A percentile compares a stretch with the other conserved stretches of the same genome.
Conservation (phyloP, 345 rosid species). For the Eucalyptus cloeziana region DNA sequence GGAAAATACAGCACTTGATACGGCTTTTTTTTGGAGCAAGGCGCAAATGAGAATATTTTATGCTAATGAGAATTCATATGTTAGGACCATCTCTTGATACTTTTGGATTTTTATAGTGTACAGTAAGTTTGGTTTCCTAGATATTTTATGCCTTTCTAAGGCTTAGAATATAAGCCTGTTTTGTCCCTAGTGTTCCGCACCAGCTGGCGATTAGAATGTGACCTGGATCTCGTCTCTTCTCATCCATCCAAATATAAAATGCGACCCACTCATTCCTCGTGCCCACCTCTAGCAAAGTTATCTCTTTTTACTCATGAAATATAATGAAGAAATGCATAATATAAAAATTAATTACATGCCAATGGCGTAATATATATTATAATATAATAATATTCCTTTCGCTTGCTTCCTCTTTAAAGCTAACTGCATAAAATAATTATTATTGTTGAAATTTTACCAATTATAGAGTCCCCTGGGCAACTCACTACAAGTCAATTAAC, state of each 20-base stretch:
- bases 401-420: background rate
- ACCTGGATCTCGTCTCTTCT: background rate
- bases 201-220: background rate
- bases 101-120: background rate
- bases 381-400: background rate
- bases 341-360: background rate
- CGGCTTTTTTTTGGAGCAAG: rapidly evolving
- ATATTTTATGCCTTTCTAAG: background rate
- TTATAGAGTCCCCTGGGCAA: background rate
- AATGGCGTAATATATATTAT: background rate
- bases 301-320: background rate
- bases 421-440: background rate
- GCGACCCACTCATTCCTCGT: background rate
- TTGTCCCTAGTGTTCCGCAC: background rate
- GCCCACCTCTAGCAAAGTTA: background rate
- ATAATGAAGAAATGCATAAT: too few relatives aligned
- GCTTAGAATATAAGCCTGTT: background rate
- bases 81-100: background rate
- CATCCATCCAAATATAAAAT: background rate
- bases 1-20: background rate
- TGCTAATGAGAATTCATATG: background rate
- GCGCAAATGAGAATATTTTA: background rate
- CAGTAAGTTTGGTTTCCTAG: background rate
- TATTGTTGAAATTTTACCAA: background rate
- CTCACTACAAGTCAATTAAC: background rate